Percentiles rank a stretch among this genome's conserved stretches.
phyloP scores from a whole-genome alignment of 2,329 filamentous ascomycete species.

The Clonostachys byssicola region DNA sequence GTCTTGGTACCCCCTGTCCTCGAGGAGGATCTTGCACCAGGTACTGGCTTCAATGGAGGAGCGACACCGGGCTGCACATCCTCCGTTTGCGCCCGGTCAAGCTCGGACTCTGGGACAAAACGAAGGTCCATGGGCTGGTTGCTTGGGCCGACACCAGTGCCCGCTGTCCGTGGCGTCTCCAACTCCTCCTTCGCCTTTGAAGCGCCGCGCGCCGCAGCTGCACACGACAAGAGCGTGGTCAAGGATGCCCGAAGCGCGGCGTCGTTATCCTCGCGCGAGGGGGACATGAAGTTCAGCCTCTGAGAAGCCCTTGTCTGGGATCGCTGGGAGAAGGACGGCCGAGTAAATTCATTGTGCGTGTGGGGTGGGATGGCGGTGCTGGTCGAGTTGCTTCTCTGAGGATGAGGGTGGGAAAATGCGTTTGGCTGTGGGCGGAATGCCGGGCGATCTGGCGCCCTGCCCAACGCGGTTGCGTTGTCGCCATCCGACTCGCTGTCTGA shows the following conservation, averaged over 20 bases:
- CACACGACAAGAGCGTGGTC: slow-evolving; percentile 94
- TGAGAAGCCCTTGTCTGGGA: slow-evolving; percentile 38
- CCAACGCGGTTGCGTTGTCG: slow-evolving; percentile 77
- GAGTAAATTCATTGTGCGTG: slow-evolving; percentile 43
- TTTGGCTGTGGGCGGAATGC: slow-evolving; percentile 85
- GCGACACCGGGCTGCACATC: neutral
- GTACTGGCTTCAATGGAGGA: slow-evolving; percentile 10
- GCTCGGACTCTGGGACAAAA: slow-evolving; percentile 57
- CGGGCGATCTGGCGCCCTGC: slow-evolving; percentile 39
- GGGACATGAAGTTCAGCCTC: slow-evolving; percentile 59
- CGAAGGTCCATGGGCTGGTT: slow-evolving; percentile 54
- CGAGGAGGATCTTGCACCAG: slow-evolving; percentile 16
- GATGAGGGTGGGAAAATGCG: slow-evolving; percentile 76
- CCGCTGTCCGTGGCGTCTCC: slow-evolving; percentile 24
- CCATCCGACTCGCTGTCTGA: slow-evolving; percentile 49
- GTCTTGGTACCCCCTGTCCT: slow-evolving; percentile 14
- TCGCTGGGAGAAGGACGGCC: slow-evolving; percentile 43
- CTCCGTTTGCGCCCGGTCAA: slow-evolving; percentile 21
- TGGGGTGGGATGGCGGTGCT: slow-evolving; percentile 43
- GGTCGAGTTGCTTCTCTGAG: slow-evolving; percentile 43
- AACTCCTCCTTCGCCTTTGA: slow-evolving; percentile 58
- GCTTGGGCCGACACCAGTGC: slow-evolving; percentile 36
- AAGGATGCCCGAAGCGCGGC: slow-evolving; percentile 87
- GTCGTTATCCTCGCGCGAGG: slow-evolving; percentile 83
- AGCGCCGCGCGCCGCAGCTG: slow-evolving; percentile 79